A percentile compares a stretch with the other conserved stretches of the same genome.
Conservation (phyloP, 106 monocot genomes). For the Hemerocallis citrina region DNA sequence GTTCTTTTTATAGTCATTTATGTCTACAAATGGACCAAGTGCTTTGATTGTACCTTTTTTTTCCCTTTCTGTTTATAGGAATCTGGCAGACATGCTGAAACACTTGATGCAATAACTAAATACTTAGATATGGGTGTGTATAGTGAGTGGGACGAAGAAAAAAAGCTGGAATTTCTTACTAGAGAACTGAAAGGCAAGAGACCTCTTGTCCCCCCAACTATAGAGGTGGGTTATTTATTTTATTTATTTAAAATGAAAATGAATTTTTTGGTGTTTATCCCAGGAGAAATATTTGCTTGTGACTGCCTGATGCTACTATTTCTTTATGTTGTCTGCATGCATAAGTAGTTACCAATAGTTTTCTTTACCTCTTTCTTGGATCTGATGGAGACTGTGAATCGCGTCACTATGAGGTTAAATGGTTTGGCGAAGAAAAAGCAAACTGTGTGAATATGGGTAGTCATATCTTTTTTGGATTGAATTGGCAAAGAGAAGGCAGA, state of each 20-base stretch:
- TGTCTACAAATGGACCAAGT: neutral
- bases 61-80: constrained; percentile 40
- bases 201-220: constrained; percentile 73
- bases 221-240: constrained; percentile 39
- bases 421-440: too few relatives aligned
- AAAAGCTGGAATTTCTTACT: constrained; percentile 70
- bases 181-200: constrained; percentile 86
- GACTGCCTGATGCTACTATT: too few relatives aligned
- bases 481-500: too few relatives aligned
- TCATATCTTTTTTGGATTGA: too few relatives aligned
- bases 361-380: too few relatives aligned
- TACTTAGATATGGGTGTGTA: constrained; percentile 80
- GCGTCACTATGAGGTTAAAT: too few relatives aligned
- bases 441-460: too few relatives aligned
- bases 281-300: too few relatives aligned
- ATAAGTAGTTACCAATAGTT: too few relatives aligned
- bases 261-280: too few relatives aligned
- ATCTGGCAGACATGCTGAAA: constrained; percentile 62
- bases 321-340: too few relatives aligned
- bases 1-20: neutral
- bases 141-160: constrained; percentile 89
- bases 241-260: neutral
- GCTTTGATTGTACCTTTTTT: neutral
- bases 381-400: too few relatives aligned
- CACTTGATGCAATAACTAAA: constrained; percentile 68